Evolutionary conservation across 176 grass and related monocot species (phyloP), one percentile per base, ranked within the genome.

Genomic region (Triticum dicoccoides): DNA sequence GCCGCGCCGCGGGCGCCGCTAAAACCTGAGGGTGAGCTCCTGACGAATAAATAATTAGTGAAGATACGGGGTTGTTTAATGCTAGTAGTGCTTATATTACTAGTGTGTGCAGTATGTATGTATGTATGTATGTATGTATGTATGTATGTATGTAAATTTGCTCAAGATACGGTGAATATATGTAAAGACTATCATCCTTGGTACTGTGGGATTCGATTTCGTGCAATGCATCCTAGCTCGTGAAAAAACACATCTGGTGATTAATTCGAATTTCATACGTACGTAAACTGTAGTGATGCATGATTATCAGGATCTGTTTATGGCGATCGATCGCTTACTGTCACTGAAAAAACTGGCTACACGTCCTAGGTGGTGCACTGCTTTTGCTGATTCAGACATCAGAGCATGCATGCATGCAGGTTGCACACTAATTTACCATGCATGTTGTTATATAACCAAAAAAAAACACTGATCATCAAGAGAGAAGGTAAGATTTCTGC

Each of bases 41-140:
- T 83, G 78, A 77, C 78, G 49, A 88, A 83, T 87, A 86, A 88
- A 78, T 87, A 86, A 79, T 69, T 58, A 35, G 41, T 69, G 8
- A 42, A 73, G 11, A 24, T 0, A 25, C 18, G 6, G 27, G 73
- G 7, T 63, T 74, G 21, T 6, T 25, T 42, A 14, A 77, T 3
- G 20, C 9, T 17, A 80, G 15, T 79, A 69, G 83, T 67, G 14
- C 39, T 24, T n/a, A 8, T 8, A 58, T 15, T 15, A 70, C 4
- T 18, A 18, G 33, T 20, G 56, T 62, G 6, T 61, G 17, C 29
- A 81, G 73, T 32, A 76, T 52, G 2, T 78, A 61, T 42, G 9
- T 64, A 32, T 32, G 32, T 32, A 30, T 65, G 0, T 6, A 2
- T 10, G 17, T 56, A 51, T 78, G 44, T 65, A 29, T 65, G 1